A percentile compares a stretch with the other conserved stretches of the same genome.
These are phyloP conservation scores for Tilletia indica DNA, from an alignment of 1,284 basidiomycete species.

Conservation along the genomic window DNA sequence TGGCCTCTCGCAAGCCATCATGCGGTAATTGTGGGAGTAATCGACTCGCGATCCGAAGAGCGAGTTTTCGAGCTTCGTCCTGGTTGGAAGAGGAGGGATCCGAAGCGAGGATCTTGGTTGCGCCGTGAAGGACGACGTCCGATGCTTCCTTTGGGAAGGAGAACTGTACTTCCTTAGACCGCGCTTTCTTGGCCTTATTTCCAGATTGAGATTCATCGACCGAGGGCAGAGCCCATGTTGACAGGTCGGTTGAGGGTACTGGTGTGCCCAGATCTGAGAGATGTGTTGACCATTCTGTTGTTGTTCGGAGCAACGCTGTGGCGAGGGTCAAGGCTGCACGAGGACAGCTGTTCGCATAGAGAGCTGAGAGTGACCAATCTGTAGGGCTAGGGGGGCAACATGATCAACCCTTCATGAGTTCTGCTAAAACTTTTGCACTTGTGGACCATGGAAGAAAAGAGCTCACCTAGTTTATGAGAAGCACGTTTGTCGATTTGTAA, in stretches of 20 bases:
- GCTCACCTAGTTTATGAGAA: slow-evolving; percentile 15
- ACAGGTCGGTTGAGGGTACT: neutral
- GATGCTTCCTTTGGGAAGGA: neutral
- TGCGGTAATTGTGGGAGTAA: neutral
- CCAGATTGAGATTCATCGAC: neutral
- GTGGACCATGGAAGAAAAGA: neutral
- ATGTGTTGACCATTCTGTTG: neutral
- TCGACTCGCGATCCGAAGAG: neutral
- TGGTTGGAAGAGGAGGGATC: too few relatives aligned
- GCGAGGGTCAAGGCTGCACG: slow-evolving; percentile 1
- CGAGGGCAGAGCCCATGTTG: neutral
- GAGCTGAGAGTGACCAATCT: slow-evolving; percentile 7
- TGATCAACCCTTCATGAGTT: too few relatives aligned
- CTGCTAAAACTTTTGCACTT: too few relatives aligned
- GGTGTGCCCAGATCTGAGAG: neutral
- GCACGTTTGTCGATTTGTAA: neutral
- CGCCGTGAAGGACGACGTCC: neutral
- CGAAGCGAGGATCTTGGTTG: neutral
- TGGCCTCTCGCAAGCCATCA: neutral
- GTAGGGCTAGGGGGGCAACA: neutral
- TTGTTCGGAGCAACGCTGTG: neutral
- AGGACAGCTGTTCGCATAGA: slow-evolving; percentile 6
- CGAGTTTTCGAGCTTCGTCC: neutral
- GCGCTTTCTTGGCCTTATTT: neutral
- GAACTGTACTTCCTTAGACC: neutral